These are phyloP conservation scores for Ascoidea asiatica DNA, from an alignment of 805 yeast genomes.

Conservation along the genomic window DNA sequence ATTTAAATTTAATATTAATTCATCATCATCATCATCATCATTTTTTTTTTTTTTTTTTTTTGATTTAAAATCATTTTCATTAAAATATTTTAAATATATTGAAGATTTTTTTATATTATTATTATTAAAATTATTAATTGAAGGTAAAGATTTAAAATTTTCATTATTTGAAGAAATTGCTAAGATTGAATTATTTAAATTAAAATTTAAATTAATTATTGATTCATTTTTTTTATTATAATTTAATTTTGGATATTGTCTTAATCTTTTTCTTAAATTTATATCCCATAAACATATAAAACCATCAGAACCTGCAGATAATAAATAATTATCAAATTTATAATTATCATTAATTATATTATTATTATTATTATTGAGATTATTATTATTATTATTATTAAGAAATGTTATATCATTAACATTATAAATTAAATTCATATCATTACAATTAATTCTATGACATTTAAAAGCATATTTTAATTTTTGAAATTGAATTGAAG, in stretches of 20 bases:
- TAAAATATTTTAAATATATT: too few species aligned
- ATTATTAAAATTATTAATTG: too few species aligned
- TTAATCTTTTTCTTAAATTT: constrained; percentile 63
- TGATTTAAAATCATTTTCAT: too few species aligned
- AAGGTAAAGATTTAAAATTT: neutral
- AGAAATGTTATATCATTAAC: constrained; percentile 71
- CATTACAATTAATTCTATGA: constrained; percentile 39
- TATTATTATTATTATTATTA: constrained; percentile 54
- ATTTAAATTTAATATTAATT: too few species aligned
- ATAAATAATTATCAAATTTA: constrained; percentile 52
- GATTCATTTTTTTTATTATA: too few species aligned
- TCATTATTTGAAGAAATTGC: neutral
- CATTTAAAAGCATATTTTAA: constrained; percentile 70
- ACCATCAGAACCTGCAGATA: constrained; percentile 90
- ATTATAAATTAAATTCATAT: constrained; percentile 51
- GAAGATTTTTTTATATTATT: too few species aligned
- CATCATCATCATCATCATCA: too few species aligned
- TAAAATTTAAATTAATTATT: too few species aligned
- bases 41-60: too few species aligned
- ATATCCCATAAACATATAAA: constrained; percentile 85
- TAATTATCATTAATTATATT: constrained; percentile 65
- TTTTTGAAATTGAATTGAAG: constrained; percentile 24
- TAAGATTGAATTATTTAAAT: neutral
- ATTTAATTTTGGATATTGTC: constrained; percentile 45
- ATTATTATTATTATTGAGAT: constrained; percentile 64